Evolutionary conservation across 352 stramenopile species (phyloP), one percentile per base, ranked within the genome.

Genomic region (Globisporangium abappressorium): DNA sequence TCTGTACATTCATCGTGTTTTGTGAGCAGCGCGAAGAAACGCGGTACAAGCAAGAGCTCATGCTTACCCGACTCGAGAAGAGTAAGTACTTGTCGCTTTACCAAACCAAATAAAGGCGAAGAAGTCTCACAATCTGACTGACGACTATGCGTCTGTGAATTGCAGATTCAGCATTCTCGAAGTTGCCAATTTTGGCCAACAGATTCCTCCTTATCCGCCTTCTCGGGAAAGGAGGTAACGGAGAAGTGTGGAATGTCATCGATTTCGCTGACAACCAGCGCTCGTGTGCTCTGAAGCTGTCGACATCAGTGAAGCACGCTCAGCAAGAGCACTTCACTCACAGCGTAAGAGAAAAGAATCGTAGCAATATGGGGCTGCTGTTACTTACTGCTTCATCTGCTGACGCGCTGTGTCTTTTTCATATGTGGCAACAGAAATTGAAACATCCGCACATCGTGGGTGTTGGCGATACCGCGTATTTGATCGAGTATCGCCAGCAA

Each of bases 211-310:
- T 91, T 43, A 74, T 85, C 60, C 78, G 80, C 51, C 72, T 93
- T 15, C 75, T 86, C 53, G 85, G 85, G 53, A 92, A 88, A 64
- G 85, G 85, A 61, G 85, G 85, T 36, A 92, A 93, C 49, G 85
- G 85, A 47, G 85, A 93, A 74, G 85, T 93, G 2, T 93, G 85
- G 85, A 84, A 90, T 41, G 79, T 92, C n/a, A 66, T 93, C 18
- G 85, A 93, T 74, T 93, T 87, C 58, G 79, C 75, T 28, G 79
- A 91, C 64, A 70, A 87, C 34, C 86, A 90, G 54, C 71, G 78
- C 30, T 64, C 69, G 3, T 91, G 81, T 36, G 85, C 85, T 28
- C 65, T 93, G 22, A 93, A 93, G 65, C 70, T 93, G 5, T 93
- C 85, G 36, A 87, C 84, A 12, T 92, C 84, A 1, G 77, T 87